Evolutionary conservation across 805 yeast species (phyloP).

Genomic region (Candida gorgasii): DNA sequence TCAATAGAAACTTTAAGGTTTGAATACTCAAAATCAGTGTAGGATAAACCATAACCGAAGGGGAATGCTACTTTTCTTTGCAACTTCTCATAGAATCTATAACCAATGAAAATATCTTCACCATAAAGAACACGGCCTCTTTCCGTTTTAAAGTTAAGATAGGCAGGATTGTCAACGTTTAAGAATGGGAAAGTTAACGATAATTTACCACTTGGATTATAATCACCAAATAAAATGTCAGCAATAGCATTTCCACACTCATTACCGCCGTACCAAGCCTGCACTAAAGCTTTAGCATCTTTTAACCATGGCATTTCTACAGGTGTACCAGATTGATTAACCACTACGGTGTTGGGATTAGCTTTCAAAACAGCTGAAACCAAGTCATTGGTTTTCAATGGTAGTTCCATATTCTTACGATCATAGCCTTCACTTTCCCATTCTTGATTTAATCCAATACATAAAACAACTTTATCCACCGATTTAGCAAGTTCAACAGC

Average conservation of each 20-base stretch:
- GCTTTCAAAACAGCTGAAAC: slow-evolving; percentile 27
- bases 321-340: slow-evolving; percentile 37
- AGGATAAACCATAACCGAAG: slow-evolving; percentile 65
- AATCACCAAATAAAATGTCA: slow-evolving; percentile 59
- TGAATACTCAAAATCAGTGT: slow-evolving; percentile 48
- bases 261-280: slow-evolving; percentile 47
- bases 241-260: slow-evolving; percentile 62
- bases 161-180: slow-evolving; percentile 31
- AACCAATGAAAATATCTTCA: slow-evolving; percentile 67
- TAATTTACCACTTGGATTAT: slow-evolving; percentile 55
- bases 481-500: slow-evolving; percentile 28
- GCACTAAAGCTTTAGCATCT: slow-evolving; percentile 26
- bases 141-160: slow-evolving; percentile 30
- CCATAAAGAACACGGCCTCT: slow-evolving; percentile 44
- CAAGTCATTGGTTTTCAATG: slow-evolving; percentile 22
- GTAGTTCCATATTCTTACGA: slow-evolving; percentile 30
- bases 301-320: slow-evolving; percentile 33
- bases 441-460: slow-evolving; percentile 30
- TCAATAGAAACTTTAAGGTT: slow-evolving; percentile 31
- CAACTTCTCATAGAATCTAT: slow-evolving; percentile 57
- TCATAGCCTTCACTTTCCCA: slow-evolving; percentile 38
- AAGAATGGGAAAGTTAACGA: slow-evolving; percentile 23
- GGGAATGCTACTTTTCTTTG: slow-evolving; percentile 54
- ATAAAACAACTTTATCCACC: slow-evolving; percentile 33
- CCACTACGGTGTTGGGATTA: slow-evolving; percentile 32